Conservation (phyloP, 805 yeast genomes). For the Wickerhamiella musiphila region DNA sequence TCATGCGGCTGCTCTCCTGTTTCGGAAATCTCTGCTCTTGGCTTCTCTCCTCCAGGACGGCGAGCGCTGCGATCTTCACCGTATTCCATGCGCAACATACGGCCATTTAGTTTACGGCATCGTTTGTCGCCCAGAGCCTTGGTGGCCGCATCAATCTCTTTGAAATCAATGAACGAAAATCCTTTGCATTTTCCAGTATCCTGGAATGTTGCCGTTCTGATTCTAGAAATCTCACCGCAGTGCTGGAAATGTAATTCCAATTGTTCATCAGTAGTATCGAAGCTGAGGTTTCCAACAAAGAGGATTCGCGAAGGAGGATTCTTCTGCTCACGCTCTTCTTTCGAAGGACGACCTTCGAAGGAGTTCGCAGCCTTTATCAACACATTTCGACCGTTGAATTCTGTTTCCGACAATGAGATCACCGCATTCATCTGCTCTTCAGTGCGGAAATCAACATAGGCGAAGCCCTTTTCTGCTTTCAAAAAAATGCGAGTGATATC, state of each 20-base stretch:
- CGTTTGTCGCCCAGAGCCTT: conserved; percentile 58
- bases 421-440: conserved; percentile 44
- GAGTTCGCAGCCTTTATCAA: conserved; percentile 68
- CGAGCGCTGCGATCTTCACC: conserved; percentile 90
- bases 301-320: conserved; percentile 80
- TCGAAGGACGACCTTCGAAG: conserved; percentile 74
- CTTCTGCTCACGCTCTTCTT: conserved; percentile 29
- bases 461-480: conserved; percentile 67
- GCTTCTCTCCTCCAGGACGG: conserved; percentile 28
- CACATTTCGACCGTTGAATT: conserved; percentile 69
- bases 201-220: conserved; percentile 96
- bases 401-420: conserved; percentile 48
- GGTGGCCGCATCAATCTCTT: conserved; percentile 64
- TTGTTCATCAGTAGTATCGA: conserved; percentile 71
- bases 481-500: conserved; percentile 63
- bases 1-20: conserved; percentile 1
- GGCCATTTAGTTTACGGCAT: conserved; percentile 47
- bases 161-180: conserved; percentile 81
- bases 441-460: conserved; percentile 66
- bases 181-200: conserved; percentile 95
- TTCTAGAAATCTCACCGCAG: conserved; percentile 69
- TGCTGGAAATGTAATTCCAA: conserved; percentile 71
- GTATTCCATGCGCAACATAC: conserved; percentile 70
- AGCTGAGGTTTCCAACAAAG: conserved; percentile 85
- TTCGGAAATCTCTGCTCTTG: conserved; percentile 5